These are phyloP conservation scores for Pseudogymnoascus sp. DNA, from an alignment of 2,329 filamentous ascomycete genomes.

Conservation along the genomic window DNA sequence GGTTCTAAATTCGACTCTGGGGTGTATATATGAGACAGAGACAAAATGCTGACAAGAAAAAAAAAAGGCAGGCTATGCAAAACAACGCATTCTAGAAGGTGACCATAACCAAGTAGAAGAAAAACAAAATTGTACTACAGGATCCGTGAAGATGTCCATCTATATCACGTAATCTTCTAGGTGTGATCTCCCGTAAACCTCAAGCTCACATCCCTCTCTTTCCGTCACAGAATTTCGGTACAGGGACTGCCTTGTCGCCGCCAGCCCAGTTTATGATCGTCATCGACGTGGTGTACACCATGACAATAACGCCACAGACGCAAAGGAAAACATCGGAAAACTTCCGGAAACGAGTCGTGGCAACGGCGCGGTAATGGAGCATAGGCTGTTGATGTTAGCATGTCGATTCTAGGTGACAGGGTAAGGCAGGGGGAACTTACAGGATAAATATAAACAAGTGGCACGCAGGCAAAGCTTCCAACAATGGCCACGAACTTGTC, in stretches of 20 bases:
- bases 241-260: slow-evolving; percentile 37
- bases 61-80: slow-evolving; percentile 8
- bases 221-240: slow-evolving; percentile 55
- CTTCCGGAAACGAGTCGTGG: slow-evolving; percentile 58
- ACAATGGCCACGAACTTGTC: slow-evolving; percentile 97
- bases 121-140: not conserved
- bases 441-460: slow-evolving; percentile 93
- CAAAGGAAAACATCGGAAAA: slow-evolving; percentile 66
- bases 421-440: slow-evolving; percentile 47
- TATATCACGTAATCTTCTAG: not conserved
- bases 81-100: slow-evolving; percentile 5
- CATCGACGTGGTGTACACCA: slow-evolving; percentile 83
- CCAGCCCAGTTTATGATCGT: slow-evolving; percentile 81
- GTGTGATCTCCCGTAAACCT: not conserved
- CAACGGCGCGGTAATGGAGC: slow-evolving; percentile 77
- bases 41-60: slow-evolving; percentile 2
- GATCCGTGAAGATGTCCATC: not conserved
- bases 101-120: not conserved
- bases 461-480: slow-evolving; percentile 95
- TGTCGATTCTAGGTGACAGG: not conserved
- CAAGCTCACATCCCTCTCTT: not conserved
- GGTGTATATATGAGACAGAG: not conserved
- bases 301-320: slow-evolving; percentile 74
- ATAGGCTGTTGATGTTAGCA: slow-evolving; percentile 54
- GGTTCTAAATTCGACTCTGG: not conserved